Percentiles rank a stretch among this genome's conserved stretches.
Conservation (phyloP, 2,329 filamentous ascomycete species). For the Pseudocercospora pini-densiflorae region DNA sequence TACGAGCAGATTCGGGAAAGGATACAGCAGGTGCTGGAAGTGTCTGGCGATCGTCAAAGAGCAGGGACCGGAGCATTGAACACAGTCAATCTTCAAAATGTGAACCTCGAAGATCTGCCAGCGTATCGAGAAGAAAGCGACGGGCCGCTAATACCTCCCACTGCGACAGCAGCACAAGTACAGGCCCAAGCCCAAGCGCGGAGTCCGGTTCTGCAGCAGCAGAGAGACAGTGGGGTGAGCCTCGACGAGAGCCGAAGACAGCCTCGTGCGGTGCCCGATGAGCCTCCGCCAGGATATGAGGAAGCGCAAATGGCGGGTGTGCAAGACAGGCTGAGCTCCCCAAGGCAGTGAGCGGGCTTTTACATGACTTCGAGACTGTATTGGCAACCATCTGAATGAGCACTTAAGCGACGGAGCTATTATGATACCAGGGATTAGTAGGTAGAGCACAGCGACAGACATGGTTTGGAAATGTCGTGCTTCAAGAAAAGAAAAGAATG, state of each 20-base stretch:
- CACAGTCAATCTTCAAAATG: constrained; percentile 60
- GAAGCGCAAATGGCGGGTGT: constrained; percentile 84
- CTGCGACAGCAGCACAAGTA: constrained; percentile 38
- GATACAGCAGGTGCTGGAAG: constrained; percentile 77
- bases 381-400: constrained; percentile 7
- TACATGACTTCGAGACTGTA: constrained; percentile 4
- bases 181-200: constrained; percentile 29
- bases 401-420: not conserved
- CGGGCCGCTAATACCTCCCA: constrained; percentile 43
- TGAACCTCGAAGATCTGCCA: constrained; percentile 85
- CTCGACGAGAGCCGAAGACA: constrained; percentile 28
- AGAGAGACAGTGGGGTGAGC: constrained; percentile 26
- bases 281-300: constrained; percentile 90
- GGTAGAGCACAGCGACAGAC: not conserved
- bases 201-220: constrained; percentile 23
- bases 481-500: not conserved
- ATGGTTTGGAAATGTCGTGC: not conserved
- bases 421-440: constrained; percentile 10
- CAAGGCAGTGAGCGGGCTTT: constrained; percentile 31
- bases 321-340: constrained; percentile 48
- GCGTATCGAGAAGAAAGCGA: constrained; percentile 72
- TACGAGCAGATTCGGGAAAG: constrained; percentile 87
- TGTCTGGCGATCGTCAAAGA: constrained; percentile 55
- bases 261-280: constrained; percentile 54
- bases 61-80: constrained; percentile 20